Percentiles rank a stretch among this genome's conserved stretches.
Evolutionary conservation across 2,329 filamentous ascomycete genomes (phyloP).

Genomic region (Aspergillus amoenus): DNA sequence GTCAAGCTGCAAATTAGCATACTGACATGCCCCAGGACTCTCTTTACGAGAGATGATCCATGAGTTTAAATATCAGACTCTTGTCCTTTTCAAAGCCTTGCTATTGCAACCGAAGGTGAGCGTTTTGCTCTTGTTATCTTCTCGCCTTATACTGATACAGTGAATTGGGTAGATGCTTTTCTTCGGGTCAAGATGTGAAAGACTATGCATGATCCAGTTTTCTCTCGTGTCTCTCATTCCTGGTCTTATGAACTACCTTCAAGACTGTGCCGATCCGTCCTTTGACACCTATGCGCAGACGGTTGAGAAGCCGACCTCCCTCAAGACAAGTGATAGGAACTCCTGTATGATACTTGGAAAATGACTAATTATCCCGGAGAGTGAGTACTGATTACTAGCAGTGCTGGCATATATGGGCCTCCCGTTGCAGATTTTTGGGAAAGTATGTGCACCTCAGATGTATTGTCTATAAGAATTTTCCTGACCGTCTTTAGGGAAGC

Average conservation of each 20-base stretch:
- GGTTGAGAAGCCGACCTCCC: constrained; percentile 73
- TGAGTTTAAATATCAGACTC: constrained; percentile 90
- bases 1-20: neutral
- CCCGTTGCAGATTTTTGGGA: constrained; percentile 92
- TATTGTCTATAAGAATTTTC: constrained; percentile 50
- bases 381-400: constrained; percentile 31
- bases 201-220: constrained; percentile 97
- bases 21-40: constrained; percentile 43
- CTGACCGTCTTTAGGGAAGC: constrained; percentile 65
- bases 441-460: constrained; percentile 50
- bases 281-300: constrained; percentile 79
- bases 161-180: constrained; percentile 76
- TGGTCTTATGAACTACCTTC: constrained; percentile 83
- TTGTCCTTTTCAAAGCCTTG: constrained; percentile 91
- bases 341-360: constrained; percentile 55
- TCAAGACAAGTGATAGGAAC: constrained; percentile 86
- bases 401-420: constrained; percentile 92
- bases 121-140: neutral
- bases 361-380: neutral
- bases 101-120: constrained; percentile 88
- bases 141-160: constrained; percentile 9
- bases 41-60: constrained; percentile 88
- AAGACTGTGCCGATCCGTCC: constrained; percentile 93
- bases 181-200: constrained; percentile 94
- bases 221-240: constrained; percentile 93